Base-by-base conservation (phyloP, 2,329 filamentous ascomycete species). In the Fusarium annulatum region DNA sequence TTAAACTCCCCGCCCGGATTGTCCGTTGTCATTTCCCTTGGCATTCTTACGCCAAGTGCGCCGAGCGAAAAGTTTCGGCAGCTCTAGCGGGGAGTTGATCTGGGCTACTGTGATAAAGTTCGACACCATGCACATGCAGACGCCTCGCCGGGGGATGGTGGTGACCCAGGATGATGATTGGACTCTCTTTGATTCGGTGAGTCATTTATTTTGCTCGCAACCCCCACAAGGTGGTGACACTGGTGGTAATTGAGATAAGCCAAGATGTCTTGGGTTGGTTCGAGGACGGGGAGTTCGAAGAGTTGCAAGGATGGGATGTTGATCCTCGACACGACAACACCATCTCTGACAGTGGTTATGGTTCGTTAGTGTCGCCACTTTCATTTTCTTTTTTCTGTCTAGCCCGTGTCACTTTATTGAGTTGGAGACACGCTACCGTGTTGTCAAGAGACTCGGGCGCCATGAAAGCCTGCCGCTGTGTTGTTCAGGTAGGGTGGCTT, bases 41-140 rank as follows among this genome's bases (percentile, higher is more conserved):
- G 63, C 66, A n/a, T 34, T 56, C 36, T 45, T n/a, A 45, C 39
- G 41, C 56, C 42, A 60, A 64, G 46, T 34, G 42, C 19, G 36
- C 39, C n/a, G 41, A 33, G 55, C 33, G 49, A 53, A 56, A 59
- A 65, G 43, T 15, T 38, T 59, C 39, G 55, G 64, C 34, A 36
- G 57, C 38, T 55, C 41, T 51, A 38, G 26, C 74, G 74, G 74
- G 74, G 74, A 76, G 74, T 71, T 66, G 56, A 75, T 69, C 64
- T 64, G 34, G 34, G 34, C 51, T 39, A 39, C 19, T 33, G 26
- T 30, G 15, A 42, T 38, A 55, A 28, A 39, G 33, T 41, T 60
- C 57, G 33, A 26, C 52, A 60, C 60, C 64, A 38, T 33, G 30
- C 30, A 12, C 11, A 38, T 52, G 59, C 41, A 33, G 34, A 63